Base-by-base conservation (phyloP, 257 asterid genomes). In the Echium plantagineum region DNA sequence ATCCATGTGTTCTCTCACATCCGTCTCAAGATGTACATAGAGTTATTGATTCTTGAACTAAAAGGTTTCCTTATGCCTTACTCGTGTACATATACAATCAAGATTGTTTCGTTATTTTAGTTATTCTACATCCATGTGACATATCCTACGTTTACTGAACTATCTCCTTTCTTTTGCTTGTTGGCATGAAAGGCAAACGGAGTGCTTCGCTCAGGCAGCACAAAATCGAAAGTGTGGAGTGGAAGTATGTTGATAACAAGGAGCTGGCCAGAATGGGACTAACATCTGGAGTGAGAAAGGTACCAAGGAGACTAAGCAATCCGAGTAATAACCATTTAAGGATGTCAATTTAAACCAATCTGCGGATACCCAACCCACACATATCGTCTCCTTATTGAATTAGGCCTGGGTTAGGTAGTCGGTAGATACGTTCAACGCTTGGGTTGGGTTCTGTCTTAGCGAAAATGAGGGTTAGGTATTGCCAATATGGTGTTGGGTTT, bases 221-320 rank as follows among this genome's bases (percentile, higher is more conserved):
- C 66, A 71, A 68, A 47, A 57, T 57, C 55, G 64, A 71, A 57
- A 64, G 69, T 58, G 59, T 73, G 51, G 69, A 65, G 63, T 85
- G 96, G 89, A 91, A 91, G 68, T 88, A 63, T 64, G 95, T 91
- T 55, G 90, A 85, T 63, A 20, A 68, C 18, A 67, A 79, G 64
- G 77, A 71, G 63, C 93, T 91, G 66, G 72, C 85, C 55, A 81
- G 83, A 64, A 74, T 85, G 85, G 98, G 98, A 69, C 75, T 91
- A 77, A 84, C 95, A 68, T 88, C 98, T 63, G 94, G 95, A 55
- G 97, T 91, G 52, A 88, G 94, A 81, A 91, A 88, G 95, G 98
- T 91, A 80, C 71, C 13, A 57, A 9, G 69, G 47, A 17, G 61
- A 49, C 47, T 28, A 32, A 20, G 21, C 32, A 26, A 21, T 9